A percentile compares a stretch with the other conserved stretches of the same genome.
Evolutionary conservation across 352 stramenopile species (phyloP).

Genomic region (Discostella stelligera): DNA sequence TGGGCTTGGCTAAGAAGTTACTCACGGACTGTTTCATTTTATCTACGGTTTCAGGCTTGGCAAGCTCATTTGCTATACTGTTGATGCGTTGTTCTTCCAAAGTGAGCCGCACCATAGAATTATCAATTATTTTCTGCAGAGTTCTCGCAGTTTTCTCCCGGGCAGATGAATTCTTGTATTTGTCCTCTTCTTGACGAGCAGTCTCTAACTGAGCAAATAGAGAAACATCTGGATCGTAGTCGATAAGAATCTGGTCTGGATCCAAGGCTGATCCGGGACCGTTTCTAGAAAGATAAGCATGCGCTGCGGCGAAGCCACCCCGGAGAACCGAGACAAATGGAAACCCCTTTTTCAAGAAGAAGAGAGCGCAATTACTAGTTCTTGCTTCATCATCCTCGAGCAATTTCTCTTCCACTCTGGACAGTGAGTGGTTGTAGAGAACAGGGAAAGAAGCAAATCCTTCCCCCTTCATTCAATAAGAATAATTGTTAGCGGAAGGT

Average conservation of each 20-base stretch:
- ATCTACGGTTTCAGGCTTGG: slow-evolving; percentile 41
- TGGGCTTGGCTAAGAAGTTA: slow-evolving; percentile 23
- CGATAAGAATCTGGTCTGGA: slow-evolving; percentile 64
- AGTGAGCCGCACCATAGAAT: slow-evolving; percentile 69
- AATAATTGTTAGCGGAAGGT: slow-evolving; percentile 7
- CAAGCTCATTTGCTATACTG: slow-evolving; percentile 37
- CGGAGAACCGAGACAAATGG: slow-evolving; percentile 78
- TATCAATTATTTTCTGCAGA: slow-evolving; percentile 75
- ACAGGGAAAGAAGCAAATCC: slow-evolving; percentile 69
- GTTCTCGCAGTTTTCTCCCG: slow-evolving; percentile 63
- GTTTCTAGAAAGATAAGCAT: slow-evolving; percentile 70
- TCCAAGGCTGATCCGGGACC: slow-evolving; percentile 41
- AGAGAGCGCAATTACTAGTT: slow-evolving; percentile 74
- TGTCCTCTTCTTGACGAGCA: slow-evolving; percentile 55
- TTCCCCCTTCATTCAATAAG: slow-evolving; percentile 50
- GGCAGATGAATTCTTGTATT: slow-evolving; percentile 51
- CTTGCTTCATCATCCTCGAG: slow-evolving; percentile 69
- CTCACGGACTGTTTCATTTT: slow-evolving; percentile 52
- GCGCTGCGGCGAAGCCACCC: slow-evolving; percentile 73
- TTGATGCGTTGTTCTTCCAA: slow-evolving; percentile 51
- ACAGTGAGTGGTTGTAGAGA: slow-evolving; percentile 65
- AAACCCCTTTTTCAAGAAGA: slow-evolving; percentile 80
- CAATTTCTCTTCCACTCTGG: slow-evolving; percentile 58
- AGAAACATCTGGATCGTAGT: slow-evolving; percentile 73
- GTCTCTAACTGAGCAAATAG: slow-evolving; percentile 78